Evolutionary conservation across 495 filamentous ascomycete species (phyloP), one percentile per base, ranked within the genome.

Genomic region (Pyronema domesticum): DNA sequence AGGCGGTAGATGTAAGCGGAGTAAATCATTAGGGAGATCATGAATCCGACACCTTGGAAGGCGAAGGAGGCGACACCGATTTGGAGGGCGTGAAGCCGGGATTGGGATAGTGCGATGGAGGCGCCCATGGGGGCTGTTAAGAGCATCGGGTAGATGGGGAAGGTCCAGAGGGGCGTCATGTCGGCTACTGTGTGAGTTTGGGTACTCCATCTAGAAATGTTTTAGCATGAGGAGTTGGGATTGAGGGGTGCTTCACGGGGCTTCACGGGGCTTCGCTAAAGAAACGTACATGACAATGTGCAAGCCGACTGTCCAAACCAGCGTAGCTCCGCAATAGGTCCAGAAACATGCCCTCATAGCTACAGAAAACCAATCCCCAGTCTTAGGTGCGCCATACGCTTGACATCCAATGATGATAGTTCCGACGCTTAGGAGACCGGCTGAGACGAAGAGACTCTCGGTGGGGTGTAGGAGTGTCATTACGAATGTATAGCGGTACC

Each of bases 31-130:
- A 53, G 11, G 6, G 50, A 7, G 17, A 53, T 53, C 50, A 42
- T 53, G 50, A 53, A 53, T 6, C 50, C 50, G 50, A 53, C 42
- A 5, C 50, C 50, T 19, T 53, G 50, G 14, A 53, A 18, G 6
- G 50, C 50, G 14, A 53, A 11, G 6, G 7, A 33, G 13, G 50
- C 50, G 17, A 53, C 13, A 13, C 33, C 33, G 6, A 53, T 53
- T 7, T 17, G 6, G 6, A 37, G 14, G 5, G 50, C 50, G 36
- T 53, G 10, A 7, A 36, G 6, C 7, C 11, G 37, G 6, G 50
- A 7, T 19, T 53, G 50, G 9, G 14, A 33, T 8, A 36, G 50
- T 13, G 37, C 50, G 6, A 53, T 11, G 6, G 50, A 8, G n/a
- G 7, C 50, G 10, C 34, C 50, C 14, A 42, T 53, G 9, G 50